These are phyloP conservation scores for Hanseniaspora lachancei DNA, from an alignment of 805 yeast genomes.

Conservation along the genomic window DNA sequence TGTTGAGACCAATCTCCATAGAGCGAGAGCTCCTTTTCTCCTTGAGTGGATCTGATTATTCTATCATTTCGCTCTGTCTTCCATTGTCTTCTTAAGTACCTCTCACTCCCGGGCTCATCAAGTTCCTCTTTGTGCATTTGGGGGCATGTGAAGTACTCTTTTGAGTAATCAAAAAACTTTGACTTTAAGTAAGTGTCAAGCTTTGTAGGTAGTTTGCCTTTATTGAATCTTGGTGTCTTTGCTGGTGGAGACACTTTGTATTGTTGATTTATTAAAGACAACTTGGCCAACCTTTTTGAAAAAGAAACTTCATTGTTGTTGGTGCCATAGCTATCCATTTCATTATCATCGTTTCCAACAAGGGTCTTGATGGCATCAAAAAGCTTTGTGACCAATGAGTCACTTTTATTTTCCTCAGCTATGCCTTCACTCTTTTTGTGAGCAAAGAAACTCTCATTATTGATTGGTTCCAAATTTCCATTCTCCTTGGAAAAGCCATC, in stretches of 20 bases:
- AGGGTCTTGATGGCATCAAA: slow-evolving; percentile 18
- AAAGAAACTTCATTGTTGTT: neutral
- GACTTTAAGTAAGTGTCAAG: slow-evolving; percentile 41
- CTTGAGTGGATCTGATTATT: slow-evolving; percentile 78
- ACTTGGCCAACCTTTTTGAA: slow-evolving; percentile 14
- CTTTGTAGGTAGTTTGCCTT: slow-evolving; percentile 17
- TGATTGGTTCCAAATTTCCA: slow-evolving; percentile 18
- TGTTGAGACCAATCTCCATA: slow-evolving; percentile 75
- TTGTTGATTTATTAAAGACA: slow-evolving; percentile 21
- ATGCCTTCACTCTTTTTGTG: slow-evolving; percentile 15
- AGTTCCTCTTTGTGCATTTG: slow-evolving; percentile 74
- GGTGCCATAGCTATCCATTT: slow-evolving; percentile 23
- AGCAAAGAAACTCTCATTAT: slow-evolving; percentile 17
- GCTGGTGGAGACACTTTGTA: slow-evolving; percentile 41
- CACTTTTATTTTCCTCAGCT: slow-evolving; percentile 5
- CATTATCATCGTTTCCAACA: neutral
- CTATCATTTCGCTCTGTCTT: slow-evolving; percentile 77
- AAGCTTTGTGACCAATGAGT: slow-evolving; percentile 19
- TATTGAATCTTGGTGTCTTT: slow-evolving; percentile 41
- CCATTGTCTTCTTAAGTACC: slow-evolving; percentile 74
- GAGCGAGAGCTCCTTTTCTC: slow-evolving; percentile 70
- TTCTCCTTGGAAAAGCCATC: slow-evolving; percentile 18
- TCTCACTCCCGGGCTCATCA: slow-evolving; percentile 86
- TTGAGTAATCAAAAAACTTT: slow-evolving; percentile 55
- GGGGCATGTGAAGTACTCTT: slow-evolving; percentile 93